A percentile compares a stretch with the other conserved stretches of the same genome.
Conservation (phyloP, 768 basidiomycete species). For the Lyophyllum shimeji region DNA sequence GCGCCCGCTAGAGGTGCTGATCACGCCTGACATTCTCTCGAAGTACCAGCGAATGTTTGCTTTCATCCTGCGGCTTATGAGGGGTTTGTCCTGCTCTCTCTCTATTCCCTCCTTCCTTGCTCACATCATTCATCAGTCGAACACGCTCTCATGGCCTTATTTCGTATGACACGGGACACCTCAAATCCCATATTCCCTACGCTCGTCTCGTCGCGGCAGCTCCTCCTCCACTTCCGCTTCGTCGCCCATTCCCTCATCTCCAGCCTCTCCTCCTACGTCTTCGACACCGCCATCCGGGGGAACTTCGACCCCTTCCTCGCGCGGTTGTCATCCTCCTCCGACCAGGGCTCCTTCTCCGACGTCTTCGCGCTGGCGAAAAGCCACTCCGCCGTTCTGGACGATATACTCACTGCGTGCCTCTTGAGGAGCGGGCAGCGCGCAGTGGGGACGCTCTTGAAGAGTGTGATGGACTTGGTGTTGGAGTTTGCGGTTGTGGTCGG, state of each 20-base stretch:
- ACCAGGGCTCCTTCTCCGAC: conserved; percentile 49
- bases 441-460: conserved; percentile 63
- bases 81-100: conserved; percentile 50
- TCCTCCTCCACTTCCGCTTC: conserved; percentile 72
- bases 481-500: conserved; percentile 67
- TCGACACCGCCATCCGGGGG: conserved; percentile 78
- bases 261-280: conserved; percentile 68
- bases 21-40: conserved; percentile 68
- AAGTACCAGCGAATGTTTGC: conserved; percentile 88
- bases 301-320: conserved; percentile 73
- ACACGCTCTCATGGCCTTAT: conserved; percentile 62
- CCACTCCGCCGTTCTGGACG: conserved; percentile 71
- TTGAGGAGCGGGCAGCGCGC: conserved; percentile 66
- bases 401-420: conserved; percentile 75
- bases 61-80: conserved; percentile 72
- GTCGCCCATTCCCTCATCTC: conserved; percentile 69
- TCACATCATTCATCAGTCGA: conserved; percentile 48
- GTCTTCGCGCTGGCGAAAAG: conserved; percentile 68
- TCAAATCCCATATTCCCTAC: conserved; percentile 58
- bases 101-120: not conserved
- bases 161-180: conserved; percentile 54
- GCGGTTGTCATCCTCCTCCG: conserved; percentile 27
- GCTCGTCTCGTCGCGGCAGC: conserved; percentile 46
- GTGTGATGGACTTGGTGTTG: conserved; percentile 62
- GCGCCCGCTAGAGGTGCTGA: conserved; percentile 68